These are phyloP conservation scores for Delphinella strobiligena DNA, from an alignment of 2,329 filamentous ascomycete genomes.

Conservation along the genomic window DNA sequence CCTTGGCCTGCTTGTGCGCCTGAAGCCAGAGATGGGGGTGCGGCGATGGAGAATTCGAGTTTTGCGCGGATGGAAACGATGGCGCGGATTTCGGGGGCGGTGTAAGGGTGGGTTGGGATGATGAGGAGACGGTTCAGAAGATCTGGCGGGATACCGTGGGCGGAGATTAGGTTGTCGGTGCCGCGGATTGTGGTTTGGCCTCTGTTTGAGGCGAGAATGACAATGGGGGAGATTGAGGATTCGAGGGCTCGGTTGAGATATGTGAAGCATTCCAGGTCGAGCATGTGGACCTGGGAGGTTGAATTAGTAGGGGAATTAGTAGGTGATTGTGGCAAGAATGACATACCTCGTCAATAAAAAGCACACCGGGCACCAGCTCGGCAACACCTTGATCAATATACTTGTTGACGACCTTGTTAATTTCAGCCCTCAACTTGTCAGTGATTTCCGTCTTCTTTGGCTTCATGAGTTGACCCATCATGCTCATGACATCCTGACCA, in stretches of 20 bases:
- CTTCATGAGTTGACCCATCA: slow-evolving; percentile 99
- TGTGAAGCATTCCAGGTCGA: slow-evolving; percentile 97
- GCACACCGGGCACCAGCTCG: slow-evolving; percentile 91
- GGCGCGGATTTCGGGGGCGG: slow-evolving; percentile 76
- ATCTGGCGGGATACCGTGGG: slow-evolving; percentile 89
- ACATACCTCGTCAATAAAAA: slow-evolving; percentile 93
- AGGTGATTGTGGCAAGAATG: neutral
- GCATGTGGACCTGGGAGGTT: slow-evolving; percentile 75
- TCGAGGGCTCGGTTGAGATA: slow-evolving; percentile 98
- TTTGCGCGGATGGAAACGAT: slow-evolving; percentile 73
- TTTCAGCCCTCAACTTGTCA: slow-evolving; percentile 87
- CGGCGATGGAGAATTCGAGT: slow-evolving; percentile 23
- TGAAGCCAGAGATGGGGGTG: slow-evolving; percentile 20
- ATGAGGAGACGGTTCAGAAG: slow-evolving; percentile 90
- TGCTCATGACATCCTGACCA: slow-evolving; percentile 98
- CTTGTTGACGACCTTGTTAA: slow-evolving; percentile 98
- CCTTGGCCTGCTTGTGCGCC: slow-evolving; percentile 14
- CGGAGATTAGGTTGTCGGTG: slow-evolving; percentile 48
- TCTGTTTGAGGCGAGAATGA: slow-evolving; percentile 93
- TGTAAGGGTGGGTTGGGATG: slow-evolving; percentile 85
- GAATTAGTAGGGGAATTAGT: slow-evolving; percentile 3
- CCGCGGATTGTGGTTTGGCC: slow-evolving; percentile 88
- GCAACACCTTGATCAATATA: slow-evolving; percentile 98
- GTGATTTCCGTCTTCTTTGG: slow-evolving; percentile 99
- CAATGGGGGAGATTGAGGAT: slow-evolving; percentile 86